Percentiles rank a stretch among this genome's conserved stretches.
phyloP scores from a whole-genome alignment of 208 protist genomes.

The Trypanosoma theileri region DNA sequence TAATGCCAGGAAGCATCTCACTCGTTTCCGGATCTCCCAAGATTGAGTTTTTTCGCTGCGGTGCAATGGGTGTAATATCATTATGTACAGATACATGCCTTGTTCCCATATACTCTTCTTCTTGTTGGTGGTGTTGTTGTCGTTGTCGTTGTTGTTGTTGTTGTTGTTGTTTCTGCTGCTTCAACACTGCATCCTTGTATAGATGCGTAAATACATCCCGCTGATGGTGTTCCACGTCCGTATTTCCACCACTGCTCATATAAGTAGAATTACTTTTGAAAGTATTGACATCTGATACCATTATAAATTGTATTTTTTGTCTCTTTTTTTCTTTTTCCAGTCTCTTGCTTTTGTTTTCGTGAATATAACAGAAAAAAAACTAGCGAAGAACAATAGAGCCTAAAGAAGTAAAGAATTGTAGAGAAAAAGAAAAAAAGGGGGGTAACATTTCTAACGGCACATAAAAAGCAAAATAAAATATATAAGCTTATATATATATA shows the following conservation, averaged over 20 bases:
- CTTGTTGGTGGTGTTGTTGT: neutral
- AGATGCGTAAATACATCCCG: slow-evolving; percentile 12
- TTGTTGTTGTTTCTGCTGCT: neutral
- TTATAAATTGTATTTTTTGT: neutral
- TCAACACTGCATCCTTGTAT: slow-evolving; percentile 8
- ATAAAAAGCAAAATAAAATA: too few species aligned
- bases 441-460: neutral
- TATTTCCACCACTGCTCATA: neutral
- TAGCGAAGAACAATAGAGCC: slow-evolving; percentile 19
- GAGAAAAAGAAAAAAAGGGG: neutral
- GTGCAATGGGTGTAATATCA: too few species aligned
- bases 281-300: slow-evolving; percentile 2
- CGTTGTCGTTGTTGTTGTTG: neutral
- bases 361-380: neutral
- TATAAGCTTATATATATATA: too few species aligned
- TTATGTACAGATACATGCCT: too few species aligned
- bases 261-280: neutral
- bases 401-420: slow-evolving; percentile 7
- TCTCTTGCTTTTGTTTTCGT: neutral
- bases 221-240: neutral
- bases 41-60: neutral
- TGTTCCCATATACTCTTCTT: too few species aligned
- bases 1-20: neutral
- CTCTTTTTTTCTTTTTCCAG: slow-evolving; percentile 2
- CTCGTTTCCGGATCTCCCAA: neutral